phyloP scores from a whole-genome alignment of 164 flowering plant genomes.

The Annona cherimola region DNA sequence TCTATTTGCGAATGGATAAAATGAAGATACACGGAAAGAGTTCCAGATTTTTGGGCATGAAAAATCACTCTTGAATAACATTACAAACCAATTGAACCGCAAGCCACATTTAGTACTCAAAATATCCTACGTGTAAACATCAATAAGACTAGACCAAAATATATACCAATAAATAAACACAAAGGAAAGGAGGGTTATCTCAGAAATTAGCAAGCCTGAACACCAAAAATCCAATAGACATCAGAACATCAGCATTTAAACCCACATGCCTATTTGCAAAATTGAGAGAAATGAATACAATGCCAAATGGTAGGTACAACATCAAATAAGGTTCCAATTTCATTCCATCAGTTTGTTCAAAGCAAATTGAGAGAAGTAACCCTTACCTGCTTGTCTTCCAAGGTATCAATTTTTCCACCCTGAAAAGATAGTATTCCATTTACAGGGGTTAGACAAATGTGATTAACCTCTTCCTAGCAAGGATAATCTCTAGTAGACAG shows the following conservation, averaged over 20 bases:
- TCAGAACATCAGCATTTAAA: background rate
- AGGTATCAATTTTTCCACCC: conserved; percentile 59
- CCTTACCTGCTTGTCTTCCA: conserved; percentile 72
- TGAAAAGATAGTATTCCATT: conserved; percentile 21
- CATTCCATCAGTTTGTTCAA: background rate
- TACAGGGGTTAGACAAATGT: background rate
- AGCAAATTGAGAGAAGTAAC: background rate
- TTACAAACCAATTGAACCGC: no score
- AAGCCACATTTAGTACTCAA: no score
- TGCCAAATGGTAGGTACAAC: background rate
- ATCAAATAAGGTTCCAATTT: background rate
- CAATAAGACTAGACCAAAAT: no score
- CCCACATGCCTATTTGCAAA: background rate
- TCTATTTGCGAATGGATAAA: no score
- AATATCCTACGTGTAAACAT: no score
- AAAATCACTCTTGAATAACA: no score
- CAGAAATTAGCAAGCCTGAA: background rate
- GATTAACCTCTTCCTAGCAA: background rate
- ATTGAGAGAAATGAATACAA: no score
- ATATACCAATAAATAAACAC: background rate
- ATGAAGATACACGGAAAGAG: no score
- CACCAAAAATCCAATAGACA: background rate
- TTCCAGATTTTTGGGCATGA: no score
- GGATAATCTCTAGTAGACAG: background rate
- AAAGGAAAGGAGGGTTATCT: background rate